Percentiles rank a stretch among this genome's conserved stretches.
These are phyloP conservation scores for Aureobasidium melanogenum DNA, from an alignment of 2,329 filamentous ascomycete genomes.

Conservation along the genomic window DNA sequence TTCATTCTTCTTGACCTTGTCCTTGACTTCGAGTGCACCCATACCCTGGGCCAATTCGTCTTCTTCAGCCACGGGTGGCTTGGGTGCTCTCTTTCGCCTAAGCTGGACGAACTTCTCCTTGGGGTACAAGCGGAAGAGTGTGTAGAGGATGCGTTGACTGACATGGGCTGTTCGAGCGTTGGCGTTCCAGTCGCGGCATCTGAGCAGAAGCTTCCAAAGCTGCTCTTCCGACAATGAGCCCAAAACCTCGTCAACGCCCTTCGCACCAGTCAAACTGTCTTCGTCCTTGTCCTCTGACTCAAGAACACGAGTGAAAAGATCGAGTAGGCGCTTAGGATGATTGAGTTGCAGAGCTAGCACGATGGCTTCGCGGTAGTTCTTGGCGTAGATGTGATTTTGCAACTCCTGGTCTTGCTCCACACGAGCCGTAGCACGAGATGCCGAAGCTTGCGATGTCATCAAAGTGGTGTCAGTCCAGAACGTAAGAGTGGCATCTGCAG, in stretches of 20 bases:
- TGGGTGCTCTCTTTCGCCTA: slow-evolving; percentile 21
- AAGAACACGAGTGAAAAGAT: slow-evolving; percentile 73
- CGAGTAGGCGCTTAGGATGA: slow-evolving; percentile 78
- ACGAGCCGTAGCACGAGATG: slow-evolving; percentile 64
- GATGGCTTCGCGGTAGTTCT: slow-evolving; percentile 88
- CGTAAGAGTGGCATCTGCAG: slow-evolving; percentile 83
- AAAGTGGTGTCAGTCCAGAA: slow-evolving; percentile 93
- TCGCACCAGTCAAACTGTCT: slow-evolving; percentile 55
- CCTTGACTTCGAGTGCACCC: slow-evolving; percentile 21
- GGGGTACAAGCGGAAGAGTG: slow-evolving; percentile 72
- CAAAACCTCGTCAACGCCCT: slow-evolving; percentile 72
- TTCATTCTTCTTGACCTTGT: slow-evolving; percentile 39
- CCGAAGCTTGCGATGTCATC: slow-evolving; percentile 65
- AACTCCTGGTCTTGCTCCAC: slow-evolving; percentile 93
- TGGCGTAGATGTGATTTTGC: slow-evolving; percentile 81
- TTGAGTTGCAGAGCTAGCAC: slow-evolving; percentile 86
- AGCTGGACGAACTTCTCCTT: slow-evolving; percentile 59
- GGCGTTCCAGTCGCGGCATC: slow-evolving; percentile 93
- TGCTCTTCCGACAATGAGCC: slow-evolving; percentile 74
- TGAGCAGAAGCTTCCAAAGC: slow-evolving; percentile 69
- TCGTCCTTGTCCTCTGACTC: slow-evolving; percentile 51
- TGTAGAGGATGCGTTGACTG: slow-evolving; percentile 75
- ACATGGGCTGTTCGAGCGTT: slow-evolving; percentile 80
- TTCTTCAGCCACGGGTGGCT: slow-evolving; percentile 16
- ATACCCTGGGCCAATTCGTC: slow-evolving; percentile 21